Evolutionary conservation across 2,329 filamentous ascomycete genomes (phyloP), one percentile per base, ranked within the genome.

Genomic region (Fusarium chuoi): DNA sequence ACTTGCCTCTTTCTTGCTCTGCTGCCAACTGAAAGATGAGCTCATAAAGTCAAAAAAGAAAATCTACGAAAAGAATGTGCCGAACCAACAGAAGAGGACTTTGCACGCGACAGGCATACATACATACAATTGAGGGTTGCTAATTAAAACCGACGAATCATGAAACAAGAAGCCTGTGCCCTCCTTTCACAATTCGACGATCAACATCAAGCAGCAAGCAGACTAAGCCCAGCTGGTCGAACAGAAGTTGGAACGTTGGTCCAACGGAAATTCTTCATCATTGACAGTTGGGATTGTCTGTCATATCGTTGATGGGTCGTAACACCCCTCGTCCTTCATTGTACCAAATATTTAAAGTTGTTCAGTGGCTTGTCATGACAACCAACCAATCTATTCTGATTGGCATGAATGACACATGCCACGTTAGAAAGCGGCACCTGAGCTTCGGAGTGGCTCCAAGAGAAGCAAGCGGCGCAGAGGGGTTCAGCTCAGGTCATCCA

Each of bases 311-410:
- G 26, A 12, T 58, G 28, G 20, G 28, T 33, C 33, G 39, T 49
- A 26, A 17, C 28, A 58, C 41, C 45, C 64, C 54, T 62, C 52
- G 41, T 45, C 39, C 33, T 51, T 11, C 36, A 22, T 44, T 35
- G 33, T 33, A 38, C 54, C 36, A 58, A 55, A 46, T 62, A 54
- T 54, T 70, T 76, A 77, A 67, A 76, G 73, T 73, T 77, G 66
- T 42, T 39, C 57, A 64, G 62, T 68, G 62, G 66, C 62, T 62
- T 69, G 62, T 44, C 36, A 46, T 63, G 38, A 63, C 49, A 67
- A 41, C 71, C 71, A 77, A 65, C 52, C 70, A 65, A 52, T 65
- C 51, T 41, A 52, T 61, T 57, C 49, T 24, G 35, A 20, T 26
- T 44, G 39, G 24, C 42, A 46, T 59, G 48, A 64, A 57, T 67